These are phyloP conservation scores for Isatis lusitanica DNA, from an alignment of 441 rosid species.

Conservation along the genomic window DNA sequence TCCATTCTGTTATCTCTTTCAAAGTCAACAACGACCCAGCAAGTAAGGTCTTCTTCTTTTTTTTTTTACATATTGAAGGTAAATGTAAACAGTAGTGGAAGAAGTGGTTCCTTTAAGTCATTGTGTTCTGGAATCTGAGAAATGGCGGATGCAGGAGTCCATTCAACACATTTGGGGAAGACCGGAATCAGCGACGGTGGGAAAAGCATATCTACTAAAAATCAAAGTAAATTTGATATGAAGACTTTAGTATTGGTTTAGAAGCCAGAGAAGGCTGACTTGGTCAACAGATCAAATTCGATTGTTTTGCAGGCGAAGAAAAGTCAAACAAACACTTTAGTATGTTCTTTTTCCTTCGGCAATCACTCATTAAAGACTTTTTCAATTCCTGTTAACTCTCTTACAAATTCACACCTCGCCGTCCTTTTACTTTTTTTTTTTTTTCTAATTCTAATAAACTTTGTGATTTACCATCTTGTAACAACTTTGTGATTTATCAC, in stretches of 20 bases:
- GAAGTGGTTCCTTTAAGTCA: background rate
- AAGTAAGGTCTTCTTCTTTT: background rate
- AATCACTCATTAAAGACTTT: background rate
- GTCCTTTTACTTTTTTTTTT: background rate
- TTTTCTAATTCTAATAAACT: background rate
- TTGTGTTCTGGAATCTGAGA: background rate
- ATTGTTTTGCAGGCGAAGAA: background rate
- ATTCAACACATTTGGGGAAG: background rate
- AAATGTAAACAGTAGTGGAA: background rate
- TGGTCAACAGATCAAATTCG: background rate
- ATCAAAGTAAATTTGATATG: background rate
- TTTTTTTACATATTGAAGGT: background rate
- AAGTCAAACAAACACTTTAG: constrained; percentile 4
- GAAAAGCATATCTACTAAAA: background rate
- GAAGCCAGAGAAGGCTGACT: background rate
- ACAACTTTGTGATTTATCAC: background rate
- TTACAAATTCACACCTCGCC: background rate
- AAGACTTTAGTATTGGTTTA: background rate
- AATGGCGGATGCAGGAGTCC: background rate
- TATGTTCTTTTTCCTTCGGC: background rate
- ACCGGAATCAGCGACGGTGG: background rate
- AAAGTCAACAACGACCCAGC: constrained; percentile 14
- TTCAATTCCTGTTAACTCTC: background rate
- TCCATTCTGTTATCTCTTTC: constrained; percentile 5
- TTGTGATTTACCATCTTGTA: background rate